Evolutionary conservation across 2,329 filamentous ascomycete species (phyloP).

Genomic region (Simplicillium aogashimaense): DNA sequence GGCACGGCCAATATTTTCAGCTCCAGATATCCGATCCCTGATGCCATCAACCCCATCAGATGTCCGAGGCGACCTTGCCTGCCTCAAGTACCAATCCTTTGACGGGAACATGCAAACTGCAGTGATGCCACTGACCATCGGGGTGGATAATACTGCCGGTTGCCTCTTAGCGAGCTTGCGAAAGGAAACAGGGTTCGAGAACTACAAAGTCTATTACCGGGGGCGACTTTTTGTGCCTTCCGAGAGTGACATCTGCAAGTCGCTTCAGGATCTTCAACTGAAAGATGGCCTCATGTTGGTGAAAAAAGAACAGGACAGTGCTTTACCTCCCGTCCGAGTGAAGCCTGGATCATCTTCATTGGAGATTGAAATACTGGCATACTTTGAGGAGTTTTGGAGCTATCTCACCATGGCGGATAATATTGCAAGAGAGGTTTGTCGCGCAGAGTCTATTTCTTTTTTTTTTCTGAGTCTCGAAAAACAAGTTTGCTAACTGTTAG

Average conservation of each 20-base stretch:
- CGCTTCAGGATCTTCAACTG: conserved; percentile 59
- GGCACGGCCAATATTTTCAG: conserved; percentile 47
- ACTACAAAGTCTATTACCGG: conserved; percentile 62
- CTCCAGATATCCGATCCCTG: conserved; percentile 44
- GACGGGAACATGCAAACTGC: conserved; percentile 49
- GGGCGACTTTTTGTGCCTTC: conserved; percentile 56
- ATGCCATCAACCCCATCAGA: conserved; percentile 40
- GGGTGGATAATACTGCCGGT: conserved; percentile 58
- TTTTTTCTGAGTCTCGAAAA: too few relatives aligned
- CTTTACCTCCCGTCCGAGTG: conserved; percentile 30
- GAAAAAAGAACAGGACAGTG: conserved; percentile 42
- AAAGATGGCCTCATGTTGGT: conserved; percentile 57
- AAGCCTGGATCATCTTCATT: conserved; percentile 49
- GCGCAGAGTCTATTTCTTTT: too few relatives aligned
- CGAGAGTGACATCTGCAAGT: conserved; percentile 47
- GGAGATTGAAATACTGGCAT: conserved; percentile 68
- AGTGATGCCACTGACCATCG: conserved; percentile 54
- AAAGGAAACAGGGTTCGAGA: conserved; percentile 63
- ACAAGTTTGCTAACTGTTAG: conserved; percentile 21
- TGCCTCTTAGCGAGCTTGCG: conserved; percentile 59
- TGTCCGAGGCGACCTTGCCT: conserved; percentile 52
- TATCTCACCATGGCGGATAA: conserved; percentile 66
- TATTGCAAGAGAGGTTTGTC: conserved; percentile 54
- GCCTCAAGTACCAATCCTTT: conserved; percentile 67
- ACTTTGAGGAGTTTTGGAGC: conserved; percentile 76